Conservation (phyloP, 495 filamentous ascomycete species). For the Apiosordaria backusii region DNA sequence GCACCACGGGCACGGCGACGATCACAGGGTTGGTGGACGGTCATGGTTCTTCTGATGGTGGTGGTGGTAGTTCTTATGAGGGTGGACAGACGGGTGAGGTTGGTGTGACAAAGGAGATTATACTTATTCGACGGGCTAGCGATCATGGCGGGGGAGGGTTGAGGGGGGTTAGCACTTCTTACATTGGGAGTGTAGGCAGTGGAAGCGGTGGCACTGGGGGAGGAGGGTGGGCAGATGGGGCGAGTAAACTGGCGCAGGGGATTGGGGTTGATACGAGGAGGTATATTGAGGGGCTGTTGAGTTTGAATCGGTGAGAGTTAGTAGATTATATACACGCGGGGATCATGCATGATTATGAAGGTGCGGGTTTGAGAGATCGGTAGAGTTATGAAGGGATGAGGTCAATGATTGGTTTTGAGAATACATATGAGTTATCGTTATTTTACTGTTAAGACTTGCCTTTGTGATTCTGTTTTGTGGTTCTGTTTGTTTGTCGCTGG, state of each 20-base stretch:
- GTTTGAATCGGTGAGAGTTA: slow-evolving; percentile 56
- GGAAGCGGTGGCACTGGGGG: slow-evolving; percentile 34
- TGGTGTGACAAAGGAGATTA: slow-evolving; percentile 60
- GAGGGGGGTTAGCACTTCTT: slow-evolving; percentile 29
- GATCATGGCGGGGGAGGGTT: slow-evolving; percentile 47
- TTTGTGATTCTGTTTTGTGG: too few species aligned
- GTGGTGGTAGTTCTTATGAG: neutral
- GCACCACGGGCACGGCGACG: neutral
- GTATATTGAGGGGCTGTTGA: slow-evolving; percentile 82
- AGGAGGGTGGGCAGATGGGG: slow-evolving; percentile 53
- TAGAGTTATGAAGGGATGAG: neutral
- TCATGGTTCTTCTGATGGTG: neutral
- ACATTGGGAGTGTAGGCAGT: slow-evolving; percentile 27
- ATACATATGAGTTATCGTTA: neutral
- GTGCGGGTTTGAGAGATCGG: too few species aligned
- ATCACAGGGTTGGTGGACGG: neutral
- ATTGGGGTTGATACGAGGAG: slow-evolving; percentile 81
- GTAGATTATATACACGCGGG: neutral
- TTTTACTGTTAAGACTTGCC: too few species aligned
- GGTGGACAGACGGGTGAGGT: neutral
- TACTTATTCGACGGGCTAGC: slow-evolving; percentile 74
- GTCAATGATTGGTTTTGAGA: neutral
- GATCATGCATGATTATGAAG: slow-evolving; percentile 29
- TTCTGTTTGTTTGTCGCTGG: too few species aligned
- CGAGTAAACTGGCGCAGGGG: slow-evolving; percentile 71